A percentile compares a stretch with the other conserved stretches of the same genome.
These are phyloP conservation scores for Boletus pseudopeckii DNA, from an alignment of 768 basidiomycete genomes.

Conservation along the genomic window DNA sequence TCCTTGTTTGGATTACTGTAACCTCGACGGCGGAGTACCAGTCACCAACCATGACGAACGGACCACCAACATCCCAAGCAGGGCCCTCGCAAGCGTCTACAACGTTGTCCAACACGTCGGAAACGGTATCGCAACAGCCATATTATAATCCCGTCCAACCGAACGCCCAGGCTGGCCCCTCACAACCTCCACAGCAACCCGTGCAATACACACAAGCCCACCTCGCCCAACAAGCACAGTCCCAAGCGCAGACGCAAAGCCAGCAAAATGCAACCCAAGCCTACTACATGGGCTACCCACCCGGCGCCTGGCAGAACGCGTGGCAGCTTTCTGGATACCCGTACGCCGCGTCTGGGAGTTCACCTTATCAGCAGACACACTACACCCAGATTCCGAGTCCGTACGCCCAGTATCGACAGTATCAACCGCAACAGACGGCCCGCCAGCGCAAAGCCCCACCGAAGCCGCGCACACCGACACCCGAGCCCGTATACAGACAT, in stretches of 20 bases:
- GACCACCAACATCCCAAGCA: constrained; percentile 40
- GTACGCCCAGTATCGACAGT: constrained; percentile 34
- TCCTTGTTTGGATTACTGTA: constrained; percentile 3
- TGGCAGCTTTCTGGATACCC: constrained; percentile 34
- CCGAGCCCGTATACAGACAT: constrained; percentile 48
- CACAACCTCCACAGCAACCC: constrained; percentile 18
- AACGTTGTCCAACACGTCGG: constrained; percentile 6
- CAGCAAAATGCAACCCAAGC: constrained; percentile 30
- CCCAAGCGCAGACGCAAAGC: constrained; percentile 17
- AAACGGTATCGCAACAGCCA: constrained; percentile 6
- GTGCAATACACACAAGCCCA: constrained; percentile 22
- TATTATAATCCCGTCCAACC: constrained; percentile 15
- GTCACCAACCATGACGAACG: constrained; percentile 34
- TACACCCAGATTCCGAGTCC: constrained; percentile 28
- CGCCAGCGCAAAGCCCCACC: constrained; percentile 31
- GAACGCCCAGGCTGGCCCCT: constrained; percentile 12
- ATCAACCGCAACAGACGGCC: constrained; percentile 24
- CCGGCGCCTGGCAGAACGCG: constrained; percentile 31
- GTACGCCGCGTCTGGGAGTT: constrained; percentile 28
- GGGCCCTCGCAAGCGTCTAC: constrained; percentile 32
- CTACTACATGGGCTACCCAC: constrained; percentile 35
- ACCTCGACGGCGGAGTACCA: not conserved
- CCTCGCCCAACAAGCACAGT: constrained; percentile 14
- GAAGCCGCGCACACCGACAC: constrained; percentile 32
- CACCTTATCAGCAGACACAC: constrained; percentile 34